These are phyloP conservation scores for Termitomyces sp. DNA, from an alignment of 768 basidiomycete species.

Conservation along the genomic window DNA sequence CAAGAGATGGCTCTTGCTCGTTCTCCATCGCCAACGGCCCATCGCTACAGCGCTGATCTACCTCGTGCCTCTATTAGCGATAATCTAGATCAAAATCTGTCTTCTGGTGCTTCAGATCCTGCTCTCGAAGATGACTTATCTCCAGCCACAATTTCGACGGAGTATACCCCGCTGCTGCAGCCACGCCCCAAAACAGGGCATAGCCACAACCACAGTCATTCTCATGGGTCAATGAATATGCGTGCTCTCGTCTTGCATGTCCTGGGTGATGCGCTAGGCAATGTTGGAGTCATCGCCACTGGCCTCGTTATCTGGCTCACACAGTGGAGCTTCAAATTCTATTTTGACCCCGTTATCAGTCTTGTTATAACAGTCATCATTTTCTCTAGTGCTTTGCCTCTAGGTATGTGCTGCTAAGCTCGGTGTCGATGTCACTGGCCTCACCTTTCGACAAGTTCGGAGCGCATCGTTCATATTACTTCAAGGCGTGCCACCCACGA, in stretches of 20 bases:
- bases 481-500: constrained; percentile 87
- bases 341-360: constrained; percentile 91
- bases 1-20: constrained; percentile 68
- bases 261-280: constrained; percentile 94
- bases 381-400: constrained; percentile 90
- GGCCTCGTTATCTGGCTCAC: constrained; percentile 94
- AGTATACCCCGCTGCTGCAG: constrained; percentile 45
- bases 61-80: constrained; percentile 18
- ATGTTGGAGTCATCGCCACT: constrained; percentile 95
- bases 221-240: constrained; percentile 95
- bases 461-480: constrained; percentile 93
- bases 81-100: neutral
- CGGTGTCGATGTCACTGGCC: neutral
- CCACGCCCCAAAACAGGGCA: constrained; percentile 12
- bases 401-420: constrained; percentile 49
- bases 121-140: constrained; percentile 7
- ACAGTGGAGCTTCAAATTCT: constrained; percentile 80
- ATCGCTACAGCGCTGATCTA: constrained; percentile 20
- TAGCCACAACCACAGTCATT: constrained; percentile 29
- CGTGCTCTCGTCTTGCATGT: constrained; percentile 93
- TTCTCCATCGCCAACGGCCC: constrained; percentile 40
- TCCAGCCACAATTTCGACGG: constrained; percentile 21
- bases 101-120: constrained; percentile 6
- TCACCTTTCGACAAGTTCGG: constrained; percentile 47
- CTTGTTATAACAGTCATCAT: constrained; percentile 95